A percentile compares a stretch with the other conserved stretches of the same genome.
Evolutionary conservation across 225 moss, liverwort and hornwort species (phyloP).

Genomic region (Antitrichia curtipendula): DNA sequence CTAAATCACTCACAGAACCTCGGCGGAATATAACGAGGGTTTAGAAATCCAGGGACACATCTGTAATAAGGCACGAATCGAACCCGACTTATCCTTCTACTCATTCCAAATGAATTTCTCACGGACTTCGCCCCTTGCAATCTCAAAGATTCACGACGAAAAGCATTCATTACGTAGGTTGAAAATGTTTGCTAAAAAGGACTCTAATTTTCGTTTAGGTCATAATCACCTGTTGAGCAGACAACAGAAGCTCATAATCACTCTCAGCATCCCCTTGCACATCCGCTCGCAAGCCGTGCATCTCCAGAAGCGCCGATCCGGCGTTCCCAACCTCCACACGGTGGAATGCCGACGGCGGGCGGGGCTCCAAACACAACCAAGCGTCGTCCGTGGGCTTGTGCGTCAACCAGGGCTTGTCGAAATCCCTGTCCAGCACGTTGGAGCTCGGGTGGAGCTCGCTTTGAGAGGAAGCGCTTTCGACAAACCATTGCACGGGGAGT

Average conservation of each 20-base stretch:
- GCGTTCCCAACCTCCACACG: conserved; percentile 24
- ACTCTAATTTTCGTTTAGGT: not conserved
- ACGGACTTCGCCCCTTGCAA: not conserved
- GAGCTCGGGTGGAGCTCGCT: conserved; percentile 1
- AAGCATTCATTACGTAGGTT: not conserved
- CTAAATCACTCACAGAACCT: not conserved
- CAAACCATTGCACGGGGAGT: conserved; percentile 5
- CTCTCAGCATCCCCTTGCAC: not conserved
- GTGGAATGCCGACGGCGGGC: conserved; percentile 17
- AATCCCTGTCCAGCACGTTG: not conserved
- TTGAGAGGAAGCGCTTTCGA: conserved; percentile 11
- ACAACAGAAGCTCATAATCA: conserved; percentile 25
- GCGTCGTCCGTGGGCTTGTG: conserved; percentile 16
- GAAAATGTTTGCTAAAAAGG: not conserved
- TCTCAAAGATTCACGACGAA: not conserved
- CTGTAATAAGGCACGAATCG: not conserved
- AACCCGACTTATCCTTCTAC: not conserved
- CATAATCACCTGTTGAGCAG: conserved; percentile 24
- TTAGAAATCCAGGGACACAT: not conserved
- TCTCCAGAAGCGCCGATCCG: conserved; percentile 30
- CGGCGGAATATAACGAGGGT: not conserved
- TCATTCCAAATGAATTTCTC: not conserved
- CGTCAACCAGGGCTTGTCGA: conserved; percentile 21
- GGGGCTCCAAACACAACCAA: conserved; percentile 30
- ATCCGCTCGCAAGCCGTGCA: conserved; percentile 19